These are phyloP conservation scores for Eutypa lata DNA, from an alignment of 2,329 filamentous ascomycete species.

Conservation along the genomic window DNA sequence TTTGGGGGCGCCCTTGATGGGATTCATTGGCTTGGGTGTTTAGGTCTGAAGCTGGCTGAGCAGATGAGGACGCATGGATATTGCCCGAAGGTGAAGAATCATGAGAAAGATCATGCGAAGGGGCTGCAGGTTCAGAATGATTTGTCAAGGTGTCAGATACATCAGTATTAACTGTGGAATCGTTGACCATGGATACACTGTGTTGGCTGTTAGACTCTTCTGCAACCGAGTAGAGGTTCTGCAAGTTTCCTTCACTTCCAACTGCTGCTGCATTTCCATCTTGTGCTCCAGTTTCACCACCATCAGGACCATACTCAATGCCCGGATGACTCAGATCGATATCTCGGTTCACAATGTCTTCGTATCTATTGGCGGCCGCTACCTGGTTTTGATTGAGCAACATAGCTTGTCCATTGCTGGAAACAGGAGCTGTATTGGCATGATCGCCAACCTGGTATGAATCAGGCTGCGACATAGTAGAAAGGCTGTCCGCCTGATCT, in stretches of 20 bases:
- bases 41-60: conserved; percentile 25
- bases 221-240: conserved; percentile 47
- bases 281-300: conserved; percentile 27
- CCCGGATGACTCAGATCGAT: not conserved
- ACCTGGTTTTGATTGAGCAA: conserved; percentile 5
- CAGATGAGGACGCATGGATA: conserved; percentile 14
- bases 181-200: conserved; percentile 41
- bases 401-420: not conserved
- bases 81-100: conserved; percentile 7
- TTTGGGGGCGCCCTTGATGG: conserved; percentile 12
- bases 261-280: conserved; percentile 21
- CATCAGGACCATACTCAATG: conserved; percentile 30
- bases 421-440: conserved; percentile 10
- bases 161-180: conserved; percentile 15
- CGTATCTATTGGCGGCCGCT: conserved; percentile 1
- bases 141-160: conserved; percentile 11
- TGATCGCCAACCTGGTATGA: conserved; percentile 28
- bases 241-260: conserved; percentile 47
- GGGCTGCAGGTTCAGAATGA: conserved; percentile 11
- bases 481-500: conserved; percentile 48
- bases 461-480: conserved; percentile 36
- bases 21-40: conserved; percentile 17
- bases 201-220: conserved; percentile 31
- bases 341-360: conserved; percentile 1
- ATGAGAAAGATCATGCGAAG: conserved; percentile 15